These are phyloP conservation scores for Pseudopithomyces chartarum DNA, from an alignment of 2,329 filamentous ascomycete species.

Conservation along the genomic window DNA sequence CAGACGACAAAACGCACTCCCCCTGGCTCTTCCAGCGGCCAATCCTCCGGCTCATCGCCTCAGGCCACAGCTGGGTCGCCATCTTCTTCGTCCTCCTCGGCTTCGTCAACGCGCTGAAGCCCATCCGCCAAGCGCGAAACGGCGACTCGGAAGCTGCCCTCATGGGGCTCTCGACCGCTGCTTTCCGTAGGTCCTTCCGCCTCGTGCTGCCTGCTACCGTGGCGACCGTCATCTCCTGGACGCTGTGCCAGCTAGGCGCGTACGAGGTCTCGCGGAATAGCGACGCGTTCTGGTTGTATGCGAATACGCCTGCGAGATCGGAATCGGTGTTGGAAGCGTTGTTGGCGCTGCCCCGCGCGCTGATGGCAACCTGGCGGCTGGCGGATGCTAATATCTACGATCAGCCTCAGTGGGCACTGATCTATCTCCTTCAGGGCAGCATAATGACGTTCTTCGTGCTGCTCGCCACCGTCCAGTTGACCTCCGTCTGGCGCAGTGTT, in stretches of 20 bases:
- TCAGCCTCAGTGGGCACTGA: constrained; percentile 4
- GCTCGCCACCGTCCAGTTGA: constrained; percentile 2
- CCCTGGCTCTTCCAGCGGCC: constrained; percentile 6
- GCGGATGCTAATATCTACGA: background rate
- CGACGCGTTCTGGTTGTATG: constrained; percentile 1
- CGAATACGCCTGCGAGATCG: background rate
- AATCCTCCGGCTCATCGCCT: constrained; percentile 3
- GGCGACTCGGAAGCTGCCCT: constrained; percentile 2
- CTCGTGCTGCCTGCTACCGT: background rate
- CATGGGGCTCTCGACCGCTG: background rate
- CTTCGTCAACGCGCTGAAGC: constrained; percentile 6
- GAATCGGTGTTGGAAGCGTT: background rate
- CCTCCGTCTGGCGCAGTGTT: background rate
- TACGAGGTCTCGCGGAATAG: constrained; percentile 1
- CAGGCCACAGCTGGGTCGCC: constrained; percentile 7
- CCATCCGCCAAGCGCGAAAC: constrained; percentile 1
- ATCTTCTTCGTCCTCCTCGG: constrained; percentile 4
- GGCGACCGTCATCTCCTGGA: constrained; percentile 2
- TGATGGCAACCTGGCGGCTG: constrained; percentile 2
- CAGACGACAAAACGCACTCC: background rate
- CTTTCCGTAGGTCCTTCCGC: constrained; percentile 4
- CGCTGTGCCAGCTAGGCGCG: background rate
- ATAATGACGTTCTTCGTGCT: constrained; percentile 1
- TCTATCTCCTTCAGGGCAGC: constrained; percentile 1
- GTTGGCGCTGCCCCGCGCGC: background rate